Conservation (phyloP, 345 rosid genomes). For the Lepidium aucheri region DNA sequence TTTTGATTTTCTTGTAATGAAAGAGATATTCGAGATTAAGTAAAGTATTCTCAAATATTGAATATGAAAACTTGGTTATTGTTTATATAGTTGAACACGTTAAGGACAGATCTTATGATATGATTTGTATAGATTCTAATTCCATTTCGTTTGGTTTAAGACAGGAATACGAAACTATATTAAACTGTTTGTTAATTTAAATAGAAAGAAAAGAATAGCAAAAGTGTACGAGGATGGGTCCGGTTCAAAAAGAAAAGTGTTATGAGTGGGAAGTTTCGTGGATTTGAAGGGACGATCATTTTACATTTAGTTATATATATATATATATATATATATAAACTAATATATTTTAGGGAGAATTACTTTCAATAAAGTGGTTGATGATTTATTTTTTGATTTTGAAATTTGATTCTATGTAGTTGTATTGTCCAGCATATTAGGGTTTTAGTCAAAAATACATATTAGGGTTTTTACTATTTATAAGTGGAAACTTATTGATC, state of each 20-base stretch:
- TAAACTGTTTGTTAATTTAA: not conserved
- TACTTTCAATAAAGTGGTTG: too few relatives aligned
- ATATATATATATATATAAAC: too few relatives aligned
- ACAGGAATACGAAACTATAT: not conserved
- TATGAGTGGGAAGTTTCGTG: constrained; percentile 26
- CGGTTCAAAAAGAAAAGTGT: not conserved
- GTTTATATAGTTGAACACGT: not conserved
- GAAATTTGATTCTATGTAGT: too few relatives aligned
- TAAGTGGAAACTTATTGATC: too few relatives aligned
- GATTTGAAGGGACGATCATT: constrained; percentile 30
- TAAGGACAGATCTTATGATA: constrained; percentile 3
- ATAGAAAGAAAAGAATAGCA: constrained; percentile 11
- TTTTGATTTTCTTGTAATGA: too few relatives aligned
- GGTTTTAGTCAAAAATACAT: too few relatives aligned
- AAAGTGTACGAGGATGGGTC: constrained; percentile 28
- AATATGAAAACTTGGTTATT: not conserved
- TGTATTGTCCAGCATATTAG: too few relatives aligned
- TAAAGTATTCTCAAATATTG: not conserved
- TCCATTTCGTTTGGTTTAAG: constrained; percentile 10
- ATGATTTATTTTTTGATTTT: too few relatives aligned
- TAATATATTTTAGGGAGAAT: not conserved
- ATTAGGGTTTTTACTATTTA: too few relatives aligned
- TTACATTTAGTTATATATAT: not conserved
- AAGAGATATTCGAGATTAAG: too few relatives aligned
- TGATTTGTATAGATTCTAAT: not conserved